Evolutionary conservation across 108 stramenopile genomes (phyloP), one percentile per base, ranked within the genome.

Genomic region (Nannochloropsis granulata): DNA sequence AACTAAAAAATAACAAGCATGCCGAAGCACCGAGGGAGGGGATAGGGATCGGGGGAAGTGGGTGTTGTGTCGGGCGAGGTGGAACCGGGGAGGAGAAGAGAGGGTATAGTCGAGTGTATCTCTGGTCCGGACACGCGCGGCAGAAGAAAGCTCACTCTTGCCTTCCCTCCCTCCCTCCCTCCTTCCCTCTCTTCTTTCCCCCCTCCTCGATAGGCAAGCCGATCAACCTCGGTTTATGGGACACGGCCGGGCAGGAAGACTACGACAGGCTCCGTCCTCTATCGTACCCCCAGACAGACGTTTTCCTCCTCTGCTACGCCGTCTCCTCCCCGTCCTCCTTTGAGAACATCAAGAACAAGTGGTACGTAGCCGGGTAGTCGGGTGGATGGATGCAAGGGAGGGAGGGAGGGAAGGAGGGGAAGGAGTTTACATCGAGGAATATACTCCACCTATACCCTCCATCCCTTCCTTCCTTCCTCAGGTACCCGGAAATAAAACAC

Each of bases 191-290:
- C 25, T 45, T 78, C 23, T 14, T 34, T 8, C 44, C n/a, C 46
- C 10, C 43, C 21, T 43, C 21, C 82, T 25, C 12, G 24, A 26
- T 21, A 90, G 92, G 91, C 13, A 86, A 87, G 82, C 92, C 91
- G 45, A 92, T 93, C 80, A 92, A 92, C 84, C 87, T 93, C 23
- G 92, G 92, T 19, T 82, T 93, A 9, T 93, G 93, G 93, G 93
- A 93, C 78, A 93, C 93, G 0, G 93, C 93, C 5, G 92, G 92
- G 14, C 92, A 93, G 88, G 93, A 93, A 45, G 93, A 93, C 44
- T 93, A 93, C 87, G 93, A 93, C 44, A 84, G 92, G 43, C 88
- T 93, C 13, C 86, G 93, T 81, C 91, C 92, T 23, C 89, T 93
- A 25, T 88, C 86, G 44, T 93, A 93, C 85, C 92, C 92, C 13